phyloP scores from a whole-genome alignment of 805 yeast genomes.

The Peterozyma xylosa region DNA sequence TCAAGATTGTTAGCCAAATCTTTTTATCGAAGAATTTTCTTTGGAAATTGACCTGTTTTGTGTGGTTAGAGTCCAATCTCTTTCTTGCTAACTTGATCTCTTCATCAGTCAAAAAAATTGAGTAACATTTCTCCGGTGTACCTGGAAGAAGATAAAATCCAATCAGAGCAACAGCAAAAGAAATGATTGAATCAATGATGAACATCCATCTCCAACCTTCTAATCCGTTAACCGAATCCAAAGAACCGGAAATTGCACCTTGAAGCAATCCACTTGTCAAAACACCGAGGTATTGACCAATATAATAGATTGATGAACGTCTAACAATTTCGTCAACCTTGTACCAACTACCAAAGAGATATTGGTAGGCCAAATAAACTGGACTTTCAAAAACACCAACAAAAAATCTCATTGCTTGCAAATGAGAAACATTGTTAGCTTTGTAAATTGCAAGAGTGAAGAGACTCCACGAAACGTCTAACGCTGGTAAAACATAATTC shows the following conservation, averaged over 20 bases:
- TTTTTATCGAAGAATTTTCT: constrained; percentile 27
- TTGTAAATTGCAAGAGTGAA: constrained; percentile 51
- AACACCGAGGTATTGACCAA: constrained; percentile 56
- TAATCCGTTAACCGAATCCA: constrained; percentile 36
- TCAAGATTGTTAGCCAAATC: constrained; percentile 45
- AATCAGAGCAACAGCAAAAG: constrained; percentile 27
- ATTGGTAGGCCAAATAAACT: constrained; percentile 57
- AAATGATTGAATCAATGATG: constrained; percentile 40
- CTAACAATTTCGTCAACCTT: constrained; percentile 49
- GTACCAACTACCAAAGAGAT: constrained; percentile 51
- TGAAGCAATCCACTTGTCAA: constrained; percentile 52
- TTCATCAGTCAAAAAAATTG: constrained; percentile 41
- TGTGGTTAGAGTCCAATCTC: constrained; percentile 19
- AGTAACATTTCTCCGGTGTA: constrained; percentile 50
- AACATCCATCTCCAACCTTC: constrained; percentile 51
- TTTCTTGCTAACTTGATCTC: constrained; percentile 44
- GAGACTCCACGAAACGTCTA: constrained; percentile 64
- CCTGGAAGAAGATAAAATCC: constrained; percentile 45
- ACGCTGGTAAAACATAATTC: constrained; percentile 40
- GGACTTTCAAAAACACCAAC: constrained; percentile 67
- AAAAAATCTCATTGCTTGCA: constrained; percentile 58
- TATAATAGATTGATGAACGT: constrained; percentile 55
- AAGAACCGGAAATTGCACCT: constrained; percentile 19
- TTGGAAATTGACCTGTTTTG: constrained; percentile 10
- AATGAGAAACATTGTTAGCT: constrained; percentile 38